Conservation (phyloP, 2,329 filamentous ascomycete species). For the Atkinsonella texensis region DNA sequence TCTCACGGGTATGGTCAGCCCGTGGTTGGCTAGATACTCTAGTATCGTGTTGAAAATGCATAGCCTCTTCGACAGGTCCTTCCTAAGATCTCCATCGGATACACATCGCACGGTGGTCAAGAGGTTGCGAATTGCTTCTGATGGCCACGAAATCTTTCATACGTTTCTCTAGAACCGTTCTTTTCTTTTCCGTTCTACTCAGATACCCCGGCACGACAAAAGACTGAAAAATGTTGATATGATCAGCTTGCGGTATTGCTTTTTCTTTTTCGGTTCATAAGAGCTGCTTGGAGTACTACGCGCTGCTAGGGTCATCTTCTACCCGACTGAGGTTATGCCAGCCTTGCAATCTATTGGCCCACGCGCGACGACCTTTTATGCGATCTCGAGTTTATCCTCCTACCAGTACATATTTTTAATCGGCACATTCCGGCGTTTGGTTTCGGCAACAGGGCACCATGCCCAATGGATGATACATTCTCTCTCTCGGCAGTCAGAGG, state of each 20-base stretch:
- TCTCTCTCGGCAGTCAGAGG: no score
- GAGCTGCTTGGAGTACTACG: neutral
- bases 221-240: constrained; percentile 14
- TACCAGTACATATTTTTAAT: constrained; percentile 21
- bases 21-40: constrained; percentile 35
- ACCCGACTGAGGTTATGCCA: no score
- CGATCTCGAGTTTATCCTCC: neutral
- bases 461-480: neutral
- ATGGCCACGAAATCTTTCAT: constrained; percentile 22
- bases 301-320: neutral
- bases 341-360: neutral
- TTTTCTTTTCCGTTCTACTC: constrained; percentile 19
- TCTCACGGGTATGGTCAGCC: constrained; percentile 39
- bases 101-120: no score
- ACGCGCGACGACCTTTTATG: neutral
- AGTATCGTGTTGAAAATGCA: no score
- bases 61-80: no score
- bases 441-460: constrained; percentile 2
- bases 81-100: no score
- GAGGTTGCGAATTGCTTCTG: constrained; percentile 11
- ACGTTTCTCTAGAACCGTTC: constrained; percentile 20
- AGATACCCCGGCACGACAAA: constrained; percentile 30
- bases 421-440: constrained; percentile 19
- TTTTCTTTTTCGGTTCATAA: constrained; percentile 6
- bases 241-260: constrained; percentile 14